phyloP scores from a whole-genome alignment of 148 eudicot species.

The Tetragonia tetragonoides region DNA sequence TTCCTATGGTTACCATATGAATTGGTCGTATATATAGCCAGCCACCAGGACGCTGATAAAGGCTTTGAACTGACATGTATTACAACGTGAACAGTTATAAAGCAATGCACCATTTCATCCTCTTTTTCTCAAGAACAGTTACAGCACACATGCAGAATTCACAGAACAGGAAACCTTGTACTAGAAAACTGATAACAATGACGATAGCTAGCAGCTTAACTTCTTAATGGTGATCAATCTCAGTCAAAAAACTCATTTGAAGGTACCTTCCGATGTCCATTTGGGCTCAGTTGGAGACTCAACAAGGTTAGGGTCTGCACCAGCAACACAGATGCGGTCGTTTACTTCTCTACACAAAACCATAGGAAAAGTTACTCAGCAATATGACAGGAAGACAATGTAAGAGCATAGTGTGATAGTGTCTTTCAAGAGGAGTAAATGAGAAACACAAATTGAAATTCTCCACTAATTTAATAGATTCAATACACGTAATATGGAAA shows the following conservation, averaged over 20 bases:
- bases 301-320: conserved; percentile 57
- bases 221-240: background rate
- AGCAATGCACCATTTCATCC: background rate
- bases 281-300: conserved; percentile 94
- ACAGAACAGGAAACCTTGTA: background rate
- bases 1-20: background rate
- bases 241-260: conserved; percentile 1
- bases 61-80: no score
- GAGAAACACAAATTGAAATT: background rate
- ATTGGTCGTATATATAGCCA: background rate
- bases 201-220: background rate
- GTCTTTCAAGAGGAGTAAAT: background rate
- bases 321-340: conserved; percentile 76
- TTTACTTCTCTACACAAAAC: conserved; percentile 45
- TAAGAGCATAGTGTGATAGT: background rate
- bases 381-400: background rate
- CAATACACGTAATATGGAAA: background rate
- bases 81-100: background rate
- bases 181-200: background rate
- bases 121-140: background rate
- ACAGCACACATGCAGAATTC: background rate
- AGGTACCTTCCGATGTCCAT: conserved; percentile 85
- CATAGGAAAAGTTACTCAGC: background rate
- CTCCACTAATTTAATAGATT: background rate
- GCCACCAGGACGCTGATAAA: background rate